Conservation (phyloP, 164 flowering plant species). For the Annona squamosa region DNA sequence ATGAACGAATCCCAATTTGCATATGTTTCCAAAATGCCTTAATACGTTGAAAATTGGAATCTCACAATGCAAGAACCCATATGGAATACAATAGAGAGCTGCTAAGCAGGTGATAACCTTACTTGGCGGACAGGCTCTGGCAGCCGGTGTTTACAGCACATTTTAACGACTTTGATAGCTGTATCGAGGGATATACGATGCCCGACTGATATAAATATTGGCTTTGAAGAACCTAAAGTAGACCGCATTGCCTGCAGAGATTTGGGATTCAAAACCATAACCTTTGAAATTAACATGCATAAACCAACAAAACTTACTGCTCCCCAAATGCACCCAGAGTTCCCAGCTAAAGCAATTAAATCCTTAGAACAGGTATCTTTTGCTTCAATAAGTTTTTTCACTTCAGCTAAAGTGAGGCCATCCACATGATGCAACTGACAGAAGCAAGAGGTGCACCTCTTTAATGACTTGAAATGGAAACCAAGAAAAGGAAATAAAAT, state of each 20-base stretch:
- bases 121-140: conserved; percentile 87
- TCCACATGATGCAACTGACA: conserved; percentile 84
- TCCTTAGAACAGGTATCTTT: conserved; percentile 30
- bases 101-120: neutral
- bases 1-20: neutral
- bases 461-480: neutral
- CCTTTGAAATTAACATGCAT: neutral
- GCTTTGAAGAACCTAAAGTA: conserved; percentile 41
- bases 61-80: neutral
- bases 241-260: conserved; percentile 55
- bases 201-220: conserved; percentile 68
- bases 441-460: neutral
- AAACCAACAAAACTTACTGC: conserved; percentile 40
- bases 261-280: neutral
- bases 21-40: neutral
- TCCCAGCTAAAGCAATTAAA: conserved; percentile 43
- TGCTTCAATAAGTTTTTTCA: conserved; percentile 44
- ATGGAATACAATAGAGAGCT: neutral
- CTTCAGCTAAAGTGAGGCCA: conserved; percentile 58
- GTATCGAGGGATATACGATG: conserved; percentile 68
- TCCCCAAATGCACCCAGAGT: conserved; percentile 60
- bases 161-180: conserved; percentile 45
- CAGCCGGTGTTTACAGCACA: conserved; percentile 62
- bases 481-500: neutral
- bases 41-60: neutral